A percentile compares a stretch with the other conserved stretches of the same genome.
Evolutionary conservation across 768 basidiomycete species (phyloP).

Genomic region (Candolleomyces efflorescens): DNA sequence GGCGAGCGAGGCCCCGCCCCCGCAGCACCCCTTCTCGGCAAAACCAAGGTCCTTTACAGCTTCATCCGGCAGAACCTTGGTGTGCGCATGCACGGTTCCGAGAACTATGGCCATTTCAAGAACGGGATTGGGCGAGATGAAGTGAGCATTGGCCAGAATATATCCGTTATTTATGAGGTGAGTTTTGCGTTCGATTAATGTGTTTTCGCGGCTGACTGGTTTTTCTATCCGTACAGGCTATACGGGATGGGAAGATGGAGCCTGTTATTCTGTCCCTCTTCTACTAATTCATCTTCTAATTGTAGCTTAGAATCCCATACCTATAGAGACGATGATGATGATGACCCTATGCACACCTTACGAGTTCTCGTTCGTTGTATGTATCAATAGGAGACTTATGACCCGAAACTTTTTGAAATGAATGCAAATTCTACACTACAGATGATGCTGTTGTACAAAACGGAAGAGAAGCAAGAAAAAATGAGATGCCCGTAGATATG

Average conservation of each 20-base stretch:
- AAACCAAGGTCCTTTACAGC: slow-evolving; percentile 63
- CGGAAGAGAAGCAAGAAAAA: too few species aligned
- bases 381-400: too few species aligned
- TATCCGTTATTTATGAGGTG: slow-evolving; percentile 71
- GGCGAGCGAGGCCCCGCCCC: slow-evolving; percentile 60
- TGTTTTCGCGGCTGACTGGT: neutral
- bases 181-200: slow-evolving; percentile 12
- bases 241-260: slow-evolving; percentile 68
- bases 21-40: slow-evolving; percentile 57
- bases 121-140: slow-evolving; percentile 46
- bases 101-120: slow-evolving; percentile 49
- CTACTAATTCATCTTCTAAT: slow-evolving; percentile 14
- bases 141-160: slow-evolving; percentile 64
- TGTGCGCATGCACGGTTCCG: slow-evolving; percentile 71
- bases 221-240: slow-evolving; percentile 41
- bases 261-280: slow-evolving; percentile 54
- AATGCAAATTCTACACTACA: too few species aligned
- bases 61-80: slow-evolving; percentile 63
- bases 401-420: too few species aligned
- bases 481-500: neutral
- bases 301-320: neutral
- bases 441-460: too few species aligned
- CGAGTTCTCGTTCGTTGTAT: too few species aligned
- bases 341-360: too few species aligned
- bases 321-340: neutral